Evolutionary conservation across 768 basidiomycete genomes (phyloP).

Genomic region (Dioszegia hungarica): DNA sequence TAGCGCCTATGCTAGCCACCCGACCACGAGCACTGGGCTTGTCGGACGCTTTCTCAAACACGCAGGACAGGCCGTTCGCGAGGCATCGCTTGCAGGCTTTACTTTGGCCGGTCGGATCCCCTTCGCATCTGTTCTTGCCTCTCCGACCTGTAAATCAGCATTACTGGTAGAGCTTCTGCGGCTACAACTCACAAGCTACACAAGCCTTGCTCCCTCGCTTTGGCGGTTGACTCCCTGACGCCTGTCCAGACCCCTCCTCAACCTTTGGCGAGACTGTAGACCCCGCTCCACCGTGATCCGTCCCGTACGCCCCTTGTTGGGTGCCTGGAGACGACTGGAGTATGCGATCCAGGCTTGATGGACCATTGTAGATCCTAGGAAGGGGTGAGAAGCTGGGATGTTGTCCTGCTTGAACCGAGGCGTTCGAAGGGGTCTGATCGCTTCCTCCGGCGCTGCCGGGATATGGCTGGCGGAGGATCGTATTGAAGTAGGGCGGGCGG

Average conservation of each 20-base stretch:
- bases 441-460: background rate
- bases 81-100: slow-evolving; percentile 34
- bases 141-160: slow-evolving; percentile 28
- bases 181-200: slow-evolving; percentile 24
- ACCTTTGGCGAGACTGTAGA: no score
- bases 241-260: background rate
- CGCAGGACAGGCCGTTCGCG: slow-evolving; percentile 33
- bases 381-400: background rate
- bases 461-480: background rate
- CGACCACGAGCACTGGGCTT: slow-evolving; percentile 8
- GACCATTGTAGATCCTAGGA: background rate
- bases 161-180: background rate
- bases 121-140: slow-evolving; percentile 47
- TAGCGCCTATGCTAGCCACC: slow-evolving; percentile 10
- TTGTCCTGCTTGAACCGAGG: background rate
- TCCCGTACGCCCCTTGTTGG: background rate
- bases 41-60: slow-evolving; percentile 41
- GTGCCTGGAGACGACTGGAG: background rate
- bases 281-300: background rate
- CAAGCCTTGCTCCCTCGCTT: slow-evolving; percentile 39
- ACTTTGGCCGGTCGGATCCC: slow-evolving; percentile 25
- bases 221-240: background rate
- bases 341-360: background rate
- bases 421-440: no score
- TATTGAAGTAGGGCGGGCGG: background rate